Percentiles rank a stretch among this genome's conserved stretches.
phyloP scores from a whole-genome alignment of 768 basidiomycete species.

The Amanita muscaria region DNA sequence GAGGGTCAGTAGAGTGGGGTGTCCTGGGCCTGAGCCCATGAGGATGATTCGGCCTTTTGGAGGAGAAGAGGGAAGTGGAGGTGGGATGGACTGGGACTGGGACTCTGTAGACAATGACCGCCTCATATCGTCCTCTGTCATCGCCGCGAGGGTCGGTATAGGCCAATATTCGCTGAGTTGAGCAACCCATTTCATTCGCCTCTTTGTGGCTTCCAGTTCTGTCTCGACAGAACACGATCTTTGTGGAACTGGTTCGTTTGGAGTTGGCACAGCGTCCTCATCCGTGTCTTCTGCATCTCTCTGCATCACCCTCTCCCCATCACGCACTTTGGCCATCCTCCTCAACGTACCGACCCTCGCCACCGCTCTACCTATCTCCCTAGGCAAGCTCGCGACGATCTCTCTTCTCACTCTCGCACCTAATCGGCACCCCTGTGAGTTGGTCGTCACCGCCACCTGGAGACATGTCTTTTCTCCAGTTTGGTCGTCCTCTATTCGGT shows the following conservation, averaged over 20 bases:
- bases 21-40: constrained; percentile 92
- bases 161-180: constrained; percentile 98
- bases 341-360: constrained; percentile 66
- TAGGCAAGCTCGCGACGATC: constrained; percentile 66
- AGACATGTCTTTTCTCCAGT: constrained; percentile 41
- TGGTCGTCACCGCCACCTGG: constrained; percentile 82
- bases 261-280: constrained; percentile 46
- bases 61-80: constrained; percentile 12
- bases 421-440: constrained; percentile 84
- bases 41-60: constrained; percentile 70
- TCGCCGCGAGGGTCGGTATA: constrained; percentile 58
- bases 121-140: constrained; percentile 62
- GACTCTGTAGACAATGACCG: constrained; percentile 41
- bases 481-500: constrained; percentile 59
- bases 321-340: constrained; percentile 33
- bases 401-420: constrained; percentile 75
- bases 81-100: neutral
- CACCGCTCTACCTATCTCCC: constrained; percentile 66
- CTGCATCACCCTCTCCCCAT: constrained; percentile 12
- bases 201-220: constrained; percentile 36
- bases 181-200: constrained; percentile 87
- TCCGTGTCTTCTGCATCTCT: constrained; percentile 41
- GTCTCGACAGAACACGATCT: constrained; percentile 21
- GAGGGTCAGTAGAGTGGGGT: constrained; percentile 84
- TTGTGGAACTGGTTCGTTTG: constrained; percentile 53